phyloP scores from a whole-genome alignment of 2,329 filamentous ascomycete species.

The Scortechinia acanthostroma region DNA sequence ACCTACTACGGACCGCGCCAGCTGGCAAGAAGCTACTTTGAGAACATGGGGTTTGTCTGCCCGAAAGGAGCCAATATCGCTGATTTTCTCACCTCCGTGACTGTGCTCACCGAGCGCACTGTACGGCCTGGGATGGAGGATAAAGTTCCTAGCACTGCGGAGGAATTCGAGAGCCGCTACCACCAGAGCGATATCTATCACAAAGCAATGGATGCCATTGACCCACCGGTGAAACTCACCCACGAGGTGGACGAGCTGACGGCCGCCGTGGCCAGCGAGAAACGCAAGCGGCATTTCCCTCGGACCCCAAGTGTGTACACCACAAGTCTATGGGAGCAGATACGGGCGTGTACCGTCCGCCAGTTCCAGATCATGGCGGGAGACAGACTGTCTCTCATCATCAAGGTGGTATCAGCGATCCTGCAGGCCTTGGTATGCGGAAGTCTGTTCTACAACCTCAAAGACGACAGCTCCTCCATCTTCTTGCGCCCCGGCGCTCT shows the following conservation, averaged over 20 bases:
- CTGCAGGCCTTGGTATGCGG: conserved; percentile 59
- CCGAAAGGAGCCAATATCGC: conserved; percentile 45
- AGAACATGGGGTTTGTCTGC: conserved; percentile 54
- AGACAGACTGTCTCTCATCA: conserved; percentile 16
- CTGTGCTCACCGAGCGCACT: conserved; percentile 52
- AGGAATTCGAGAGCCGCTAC: conserved; percentile 44
- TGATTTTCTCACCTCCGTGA: conserved; percentile 64
- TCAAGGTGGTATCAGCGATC: conserved; percentile 19
- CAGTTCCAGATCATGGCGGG: conserved; percentile 20
- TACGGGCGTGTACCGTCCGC: conserved; percentile 24
- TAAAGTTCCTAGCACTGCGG: conserved; percentile 50
- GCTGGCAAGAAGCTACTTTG: conserved; percentile 60
- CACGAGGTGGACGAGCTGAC: conserved; percentile 33
- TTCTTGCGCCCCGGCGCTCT: conserved; percentile 42
- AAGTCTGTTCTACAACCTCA: conserved; percentile 61
- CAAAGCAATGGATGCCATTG: not conserved
- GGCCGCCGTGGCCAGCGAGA: conserved; percentile 11
- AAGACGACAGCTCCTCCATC: conserved; percentile 50
- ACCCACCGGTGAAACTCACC: conserved; percentile 14
- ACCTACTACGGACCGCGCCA: conserved; percentile 57
- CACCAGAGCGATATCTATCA: conserved; percentile 21
- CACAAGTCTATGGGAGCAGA: conserved; percentile 12
- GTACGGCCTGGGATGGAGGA: conserved; percentile 49
- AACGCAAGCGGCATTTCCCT: conserved; percentile 10
- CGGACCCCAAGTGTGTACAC: conserved; percentile 13